phyloP scores from a whole-genome alignment of 352 stramenopile genomes.

The Globisporangium paroecandrum region DNA sequence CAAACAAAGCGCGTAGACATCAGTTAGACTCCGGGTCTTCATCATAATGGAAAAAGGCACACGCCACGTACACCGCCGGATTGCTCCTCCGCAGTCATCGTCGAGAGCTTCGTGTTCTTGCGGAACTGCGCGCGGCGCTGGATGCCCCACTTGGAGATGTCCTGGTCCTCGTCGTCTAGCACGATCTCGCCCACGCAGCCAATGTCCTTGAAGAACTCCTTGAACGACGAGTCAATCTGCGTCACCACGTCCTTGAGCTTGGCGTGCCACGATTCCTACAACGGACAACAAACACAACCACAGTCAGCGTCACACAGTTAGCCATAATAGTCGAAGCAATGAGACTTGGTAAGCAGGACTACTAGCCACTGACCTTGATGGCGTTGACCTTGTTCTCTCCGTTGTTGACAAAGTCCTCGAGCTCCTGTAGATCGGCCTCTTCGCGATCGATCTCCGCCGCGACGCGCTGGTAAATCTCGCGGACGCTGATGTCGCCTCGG shows the following conservation, averaged over 20 bases:
- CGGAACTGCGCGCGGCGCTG: slow-evolving; percentile 83
- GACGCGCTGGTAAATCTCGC: slow-evolving; percentile 69
- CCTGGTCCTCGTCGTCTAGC: slow-evolving; percentile 68
- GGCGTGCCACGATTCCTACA: slow-evolving; percentile 60
- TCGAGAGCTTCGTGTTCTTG: slow-evolving; percentile 78
- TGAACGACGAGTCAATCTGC: slow-evolving; percentile 80
- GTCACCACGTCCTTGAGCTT: slow-evolving; percentile 68
- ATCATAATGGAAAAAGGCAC: not conserved
- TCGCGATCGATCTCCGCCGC: slow-evolving; percentile 63
- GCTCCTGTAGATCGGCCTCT: slow-evolving; percentile 47
- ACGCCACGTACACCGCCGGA: slow-evolving; percentile 67
- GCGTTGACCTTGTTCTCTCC: slow-evolving; percentile 63
- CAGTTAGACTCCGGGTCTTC: not conserved
- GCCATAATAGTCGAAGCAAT: not conserved
- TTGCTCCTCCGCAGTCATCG: slow-evolving; percentile 85
- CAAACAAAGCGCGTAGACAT: slow-evolving; percentile 5
- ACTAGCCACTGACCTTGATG: slow-evolving; percentile 49
- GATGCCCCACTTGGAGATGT: slow-evolving; percentile 87
- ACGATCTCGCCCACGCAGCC: slow-evolving; percentile 83
- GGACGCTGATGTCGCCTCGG: slow-evolving; percentile 68
- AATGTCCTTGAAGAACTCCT: slow-evolving; percentile 83
- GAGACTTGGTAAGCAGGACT: not conserved
- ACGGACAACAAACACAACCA: not conserved
- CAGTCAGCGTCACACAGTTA: not conserved
- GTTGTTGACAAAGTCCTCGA: slow-evolving; percentile 61